phyloP scores from a whole-genome alignment of 352 stramenopile species.

The Pythium diclinum region DNA sequence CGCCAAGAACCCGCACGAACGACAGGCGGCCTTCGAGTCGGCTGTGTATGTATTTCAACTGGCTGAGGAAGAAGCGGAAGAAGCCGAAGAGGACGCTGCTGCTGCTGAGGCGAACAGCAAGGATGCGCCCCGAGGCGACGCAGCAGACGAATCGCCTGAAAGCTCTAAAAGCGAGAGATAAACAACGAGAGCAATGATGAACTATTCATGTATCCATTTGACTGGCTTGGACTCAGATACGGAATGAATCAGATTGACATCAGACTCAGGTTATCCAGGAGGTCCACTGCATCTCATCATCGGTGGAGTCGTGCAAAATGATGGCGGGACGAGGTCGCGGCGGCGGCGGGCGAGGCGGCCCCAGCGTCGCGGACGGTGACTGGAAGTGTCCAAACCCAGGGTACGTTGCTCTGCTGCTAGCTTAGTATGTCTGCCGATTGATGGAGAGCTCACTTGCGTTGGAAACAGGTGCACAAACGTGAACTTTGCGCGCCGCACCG shows the following conservation, averaged over 20 bases:
- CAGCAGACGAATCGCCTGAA: background rate
- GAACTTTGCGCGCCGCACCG: slow-evolving; percentile 76
- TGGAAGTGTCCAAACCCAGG: slow-evolving; percentile 81
- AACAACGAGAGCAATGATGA: background rate
- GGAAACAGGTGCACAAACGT: slow-evolving; percentile 67
- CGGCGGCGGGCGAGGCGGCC: slow-evolving; percentile 36
- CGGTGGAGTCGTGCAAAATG: slow-evolving; percentile 8
- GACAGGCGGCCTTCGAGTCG: slow-evolving; percentile 52
- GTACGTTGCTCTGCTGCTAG: slow-evolving; percentile 24
- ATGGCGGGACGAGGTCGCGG: slow-evolving; percentile 30
- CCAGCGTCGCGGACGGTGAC: slow-evolving; percentile 62
- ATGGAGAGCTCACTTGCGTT: background rate
- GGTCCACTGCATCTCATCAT: background rate
- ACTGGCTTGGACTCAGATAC: background rate
- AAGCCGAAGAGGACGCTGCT: slow-evolving; percentile 10
- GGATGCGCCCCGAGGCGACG: background rate
- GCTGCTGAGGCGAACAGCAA: slow-evolving; percentile 8
- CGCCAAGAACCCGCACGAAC: slow-evolving; percentile 44
- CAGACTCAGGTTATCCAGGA: background rate
- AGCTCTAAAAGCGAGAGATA: background rate
- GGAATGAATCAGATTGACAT: background rate
- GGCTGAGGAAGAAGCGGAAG: slow-evolving; percentile 39
- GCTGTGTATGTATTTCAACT: slow-evolving; percentile 63
- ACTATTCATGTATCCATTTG: background rate
- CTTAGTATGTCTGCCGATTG: background rate